A percentile compares a stretch with the other conserved stretches of the same genome.
These are phyloP conservation scores for Dendrobium officinale DNA, from an alignment of 106 monocot genomes.

Conservation along the genomic window DNA sequence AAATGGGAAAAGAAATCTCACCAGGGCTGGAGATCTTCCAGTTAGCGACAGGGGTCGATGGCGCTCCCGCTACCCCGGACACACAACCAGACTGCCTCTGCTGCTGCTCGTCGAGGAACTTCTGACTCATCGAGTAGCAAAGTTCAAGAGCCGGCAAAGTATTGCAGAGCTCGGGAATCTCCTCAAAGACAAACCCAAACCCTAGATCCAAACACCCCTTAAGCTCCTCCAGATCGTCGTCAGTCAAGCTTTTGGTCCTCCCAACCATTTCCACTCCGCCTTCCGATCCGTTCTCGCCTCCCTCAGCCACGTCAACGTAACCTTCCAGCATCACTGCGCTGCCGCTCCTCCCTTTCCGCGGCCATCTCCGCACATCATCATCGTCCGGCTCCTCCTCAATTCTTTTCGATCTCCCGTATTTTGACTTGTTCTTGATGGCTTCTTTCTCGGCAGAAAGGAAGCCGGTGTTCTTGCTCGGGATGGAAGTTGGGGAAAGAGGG, in stretches of 20 bases:
- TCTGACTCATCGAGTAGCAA: constrained; percentile 42
- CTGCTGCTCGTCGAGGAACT: constrained; percentile 25
- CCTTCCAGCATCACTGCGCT: constrained; percentile 30
- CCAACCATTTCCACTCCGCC: constrained; percentile 9
- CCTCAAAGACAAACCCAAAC: constrained; percentile 49
- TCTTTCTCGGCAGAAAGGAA: background rate
- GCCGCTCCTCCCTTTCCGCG: constrained; percentile 2
- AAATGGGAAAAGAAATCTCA: background rate
- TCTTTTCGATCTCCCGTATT: background rate
- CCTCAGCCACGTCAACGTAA: constrained; percentile 16
- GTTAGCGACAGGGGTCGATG: constrained; percentile 20
- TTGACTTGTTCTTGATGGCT: background rate
- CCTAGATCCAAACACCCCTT: constrained; percentile 50
- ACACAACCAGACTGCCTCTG: background rate
- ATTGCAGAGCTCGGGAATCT: constrained; percentile 44
- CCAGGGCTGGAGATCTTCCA: constrained; percentile 46
- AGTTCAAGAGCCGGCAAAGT: constrained; percentile 48
- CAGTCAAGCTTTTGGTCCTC: constrained; percentile 48
- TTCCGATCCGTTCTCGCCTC: constrained; percentile 5
- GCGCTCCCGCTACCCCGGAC: background rate
- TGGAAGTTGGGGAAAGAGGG: too few species aligned
- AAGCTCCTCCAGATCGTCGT: constrained; percentile 29
- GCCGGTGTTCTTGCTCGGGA: too few species aligned
- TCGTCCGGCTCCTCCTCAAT: background rate
- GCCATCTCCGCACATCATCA: background rate